A percentile compares a stretch with the other conserved stretches of the same genome.
Evolutionary conservation across 1,139 yeast species (phyloP).

Genomic region (Diutina mesorugosa): DNA sequence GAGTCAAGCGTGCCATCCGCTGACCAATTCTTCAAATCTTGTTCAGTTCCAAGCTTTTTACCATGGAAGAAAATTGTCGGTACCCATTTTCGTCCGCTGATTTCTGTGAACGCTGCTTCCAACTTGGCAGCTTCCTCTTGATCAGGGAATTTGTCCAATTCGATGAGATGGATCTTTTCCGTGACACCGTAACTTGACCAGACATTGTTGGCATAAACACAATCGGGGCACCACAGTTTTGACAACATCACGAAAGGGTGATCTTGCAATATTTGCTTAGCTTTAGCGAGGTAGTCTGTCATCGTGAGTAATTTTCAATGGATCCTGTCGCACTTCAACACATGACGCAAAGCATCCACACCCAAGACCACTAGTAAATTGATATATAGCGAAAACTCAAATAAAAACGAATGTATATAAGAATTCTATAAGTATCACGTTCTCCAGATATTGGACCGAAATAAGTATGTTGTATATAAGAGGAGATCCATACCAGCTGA

Average conservation of each 20-base stretch:
- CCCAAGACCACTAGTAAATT: no score
- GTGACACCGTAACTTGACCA: conserved; percentile 39
- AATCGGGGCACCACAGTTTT: conserved; percentile 72
- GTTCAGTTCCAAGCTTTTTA: conserved; percentile 47
- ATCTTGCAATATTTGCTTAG: conserved; percentile 14
- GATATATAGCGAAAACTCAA: background rate
- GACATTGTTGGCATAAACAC: conserved; percentile 45
- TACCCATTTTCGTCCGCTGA: conserved; percentile 57
- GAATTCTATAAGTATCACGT: background rate
- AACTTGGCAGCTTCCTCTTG: conserved; percentile 39
- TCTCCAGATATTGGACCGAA: background rate
- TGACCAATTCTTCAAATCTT: conserved; percentile 17
- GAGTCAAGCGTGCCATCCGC: background rate
- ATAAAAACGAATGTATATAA: no score
- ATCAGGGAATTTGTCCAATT: conserved; percentile 43
- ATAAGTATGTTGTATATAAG: no score
- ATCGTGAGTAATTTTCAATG: background rate
- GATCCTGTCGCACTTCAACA: background rate
- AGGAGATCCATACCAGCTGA: conserved; percentile 1
- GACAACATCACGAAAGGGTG: conserved; percentile 46
- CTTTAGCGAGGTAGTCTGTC: conserved; percentile 1
- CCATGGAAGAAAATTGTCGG: conserved; percentile 61
- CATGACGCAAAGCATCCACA: background rate
- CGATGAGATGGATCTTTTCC: conserved; percentile 39
- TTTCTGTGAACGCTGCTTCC: conserved; percentile 46